phyloP scores from a whole-genome alignment of 179 eudicot genomes.

The Beta lomatogona region DNA sequence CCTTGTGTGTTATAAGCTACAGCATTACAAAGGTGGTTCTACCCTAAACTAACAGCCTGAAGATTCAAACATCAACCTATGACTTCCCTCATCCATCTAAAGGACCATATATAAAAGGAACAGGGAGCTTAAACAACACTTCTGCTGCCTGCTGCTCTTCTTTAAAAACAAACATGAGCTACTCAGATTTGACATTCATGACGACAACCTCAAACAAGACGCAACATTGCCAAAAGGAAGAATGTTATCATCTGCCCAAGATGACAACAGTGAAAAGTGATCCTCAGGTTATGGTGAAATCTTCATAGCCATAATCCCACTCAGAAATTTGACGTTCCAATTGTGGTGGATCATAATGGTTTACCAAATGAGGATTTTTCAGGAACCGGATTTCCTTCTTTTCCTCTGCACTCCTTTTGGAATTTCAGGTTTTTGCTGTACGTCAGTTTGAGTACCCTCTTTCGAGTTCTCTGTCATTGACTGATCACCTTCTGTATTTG shows the following conservation, averaged over 20 bases:
- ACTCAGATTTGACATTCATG: background rate
- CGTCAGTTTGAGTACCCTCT: conserved; percentile 25
- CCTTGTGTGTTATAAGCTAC: background rate
- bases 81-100: background rate
- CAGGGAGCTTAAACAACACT: background rate
- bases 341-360: background rate
- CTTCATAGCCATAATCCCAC: background rate
- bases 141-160: background rate
- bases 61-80: background rate
- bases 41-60: background rate
- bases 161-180: background rate
- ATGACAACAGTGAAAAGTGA: background rate
- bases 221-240: background rate
- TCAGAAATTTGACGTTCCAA: background rate
- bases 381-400: conserved; percentile 34
- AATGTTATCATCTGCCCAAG: background rate
- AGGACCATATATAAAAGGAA: background rate
- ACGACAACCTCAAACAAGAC: background rate
- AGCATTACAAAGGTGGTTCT: conserved; percentile 5
- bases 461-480: conserved; percentile 17
- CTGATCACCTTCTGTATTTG: conserved; percentile 20
- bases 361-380: background rate
- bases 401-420: conserved; percentile 28
- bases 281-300: background rate
- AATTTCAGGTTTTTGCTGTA: conserved; percentile 22